These are phyloP conservation scores for Yarrowia porcina DNA, from an alignment of 805 yeast genomes.

Conservation along the genomic window DNA sequence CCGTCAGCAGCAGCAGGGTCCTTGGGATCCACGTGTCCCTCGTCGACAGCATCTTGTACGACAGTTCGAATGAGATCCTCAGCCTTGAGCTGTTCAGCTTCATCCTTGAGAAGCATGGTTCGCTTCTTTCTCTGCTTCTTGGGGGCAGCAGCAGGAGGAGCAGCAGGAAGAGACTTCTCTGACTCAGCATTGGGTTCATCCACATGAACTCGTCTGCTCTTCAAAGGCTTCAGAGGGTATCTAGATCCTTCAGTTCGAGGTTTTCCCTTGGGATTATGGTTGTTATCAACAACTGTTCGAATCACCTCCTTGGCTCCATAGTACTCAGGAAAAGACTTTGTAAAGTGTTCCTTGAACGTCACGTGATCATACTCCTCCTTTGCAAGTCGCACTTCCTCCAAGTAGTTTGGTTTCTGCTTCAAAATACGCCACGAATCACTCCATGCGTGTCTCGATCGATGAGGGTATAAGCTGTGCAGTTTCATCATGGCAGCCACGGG, in stretches of 20 bases:
- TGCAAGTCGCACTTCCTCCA: neutral
- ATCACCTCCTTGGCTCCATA: slow-evolving; percentile 22
- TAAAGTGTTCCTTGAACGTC: slow-evolving; percentile 1
- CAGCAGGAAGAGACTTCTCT: neutral
- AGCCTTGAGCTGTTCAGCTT: slow-evolving; percentile 13
- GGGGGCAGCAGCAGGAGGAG: neutral
- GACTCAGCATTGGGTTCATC: slow-evolving; percentile 19
- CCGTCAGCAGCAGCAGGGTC: slow-evolving; percentile 22
- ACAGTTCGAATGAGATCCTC: slow-evolving; percentile 12
- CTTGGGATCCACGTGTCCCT: slow-evolving; percentile 1
- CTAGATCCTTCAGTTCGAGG: slow-evolving; percentile 17
- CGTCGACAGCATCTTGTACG: slow-evolving; percentile 9
- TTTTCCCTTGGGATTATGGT: slow-evolving; percentile 18
- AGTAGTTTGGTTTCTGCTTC: neutral
- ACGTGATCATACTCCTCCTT: neutral
- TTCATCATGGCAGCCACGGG: slow-evolving; percentile 2
- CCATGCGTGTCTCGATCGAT: slow-evolving; percentile 21
- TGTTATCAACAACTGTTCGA: slow-evolving; percentile 21
- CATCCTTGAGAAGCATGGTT: neutral
- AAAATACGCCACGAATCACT: slow-evolving; percentile 17
- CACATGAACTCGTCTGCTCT: neutral
- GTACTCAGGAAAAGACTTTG: neutral
- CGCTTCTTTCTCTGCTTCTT: neutral
- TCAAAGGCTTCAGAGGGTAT: slow-evolving; percentile 15
- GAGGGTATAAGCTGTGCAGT: slow-evolving; percentile 14